Evolutionary conservation across 768 basidiomycete species (phyloP), one percentile per base, ranked within the genome.

Genomic region (Cantharellus anzutake): DNA sequence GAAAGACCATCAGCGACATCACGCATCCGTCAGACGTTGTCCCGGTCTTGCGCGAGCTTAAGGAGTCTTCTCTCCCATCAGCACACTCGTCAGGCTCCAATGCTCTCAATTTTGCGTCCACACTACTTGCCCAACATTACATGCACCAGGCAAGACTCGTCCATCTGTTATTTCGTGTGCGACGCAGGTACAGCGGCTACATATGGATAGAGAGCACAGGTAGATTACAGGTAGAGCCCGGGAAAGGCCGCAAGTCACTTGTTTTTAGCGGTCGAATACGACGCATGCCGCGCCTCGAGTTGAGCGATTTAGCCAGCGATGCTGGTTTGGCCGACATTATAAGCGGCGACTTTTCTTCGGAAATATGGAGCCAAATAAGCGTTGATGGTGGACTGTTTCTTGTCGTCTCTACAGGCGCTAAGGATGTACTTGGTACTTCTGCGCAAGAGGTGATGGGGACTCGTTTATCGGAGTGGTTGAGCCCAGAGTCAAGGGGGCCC

Each of bases 181-280:
- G 77, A 39, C 79, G 83, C 4, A 89, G 86, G 68, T 64, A 70
- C 52, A 74, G 74, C 2, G 65, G 65, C 1, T 92, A 84, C 70
- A 77, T 91, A 20, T 99, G 94, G 94, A 74, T 98, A 14, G 90
- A 96, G 68, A 84, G 82, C 56, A 75, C 83, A n/a, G 94, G 94
- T 1, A 75, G 88, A 39, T 75, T 98, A 44, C 85, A 93, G 66
- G 78, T 87, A 60, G 94, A 99, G 72, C 84, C 90, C 0, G 90
- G 91, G 1, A 97, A 97, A 67, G 91, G 91, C 0, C 75, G 91
- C 42, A 96, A 98, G 71, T 89, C 91, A 2, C 90, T 99, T 66
- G 80, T 99, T 41, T 75, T 99, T n/a, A 80, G 79, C 60, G 93
- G 85, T 0, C 76, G 94, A 4, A 79, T 83, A 39, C 72, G 83